Base-by-base conservation (phyloP, 2,329 filamentous ascomycete species). In the Fusarium brachygibbosum region DNA sequence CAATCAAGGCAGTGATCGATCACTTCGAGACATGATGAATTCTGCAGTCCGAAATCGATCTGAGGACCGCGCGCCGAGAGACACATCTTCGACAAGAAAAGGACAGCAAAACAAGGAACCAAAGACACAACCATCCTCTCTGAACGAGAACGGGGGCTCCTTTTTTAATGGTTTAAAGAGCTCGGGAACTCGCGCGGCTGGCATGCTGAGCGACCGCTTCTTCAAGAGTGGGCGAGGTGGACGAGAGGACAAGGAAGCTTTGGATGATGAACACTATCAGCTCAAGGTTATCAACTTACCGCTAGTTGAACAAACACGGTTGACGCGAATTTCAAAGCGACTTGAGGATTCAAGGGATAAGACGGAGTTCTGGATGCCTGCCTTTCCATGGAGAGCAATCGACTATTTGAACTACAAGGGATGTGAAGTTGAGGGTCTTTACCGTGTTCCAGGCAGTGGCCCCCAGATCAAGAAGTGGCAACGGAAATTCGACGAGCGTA, bases 301-400 rank as follows among this genome's bases (percentile, higher is more conserved):
- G 2, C 83, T 98, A 31, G 86, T 97, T 28, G 91, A 97, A 77
- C 95, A 98, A 80, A 94, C 94, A 9, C 89, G 95, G n/a, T 84
- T 90, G 68, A 98, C 95, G 0, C 88, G 95, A 68, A 98, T 98
- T 76, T 97, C 94, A 10, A 97, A 95, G 80, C 89, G 91, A 31
- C 83, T 98, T 42, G 93, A 97, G 76, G 89, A 92, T 64, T 97
- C 94, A 12, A 88, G 91, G 66, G 95, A 98, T 76, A 98, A 98
- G 84, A 98, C 95, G 1, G 95, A 98, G 76, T 98, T 97, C 76
- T 98, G 95, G 95, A 97, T 98, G 94, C 95, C 95, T 14, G 93
- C 94, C 9, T 90, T 98, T 61, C 94, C 95, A 1, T 98, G 95
- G 92, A 87, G 95, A 68, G 97, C 94, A 61, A 98, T 98, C 70